phyloP scores from a whole-genome alignment of 2,329 filamentous ascomycete genomes.

The Volutella citrinella region DNA sequence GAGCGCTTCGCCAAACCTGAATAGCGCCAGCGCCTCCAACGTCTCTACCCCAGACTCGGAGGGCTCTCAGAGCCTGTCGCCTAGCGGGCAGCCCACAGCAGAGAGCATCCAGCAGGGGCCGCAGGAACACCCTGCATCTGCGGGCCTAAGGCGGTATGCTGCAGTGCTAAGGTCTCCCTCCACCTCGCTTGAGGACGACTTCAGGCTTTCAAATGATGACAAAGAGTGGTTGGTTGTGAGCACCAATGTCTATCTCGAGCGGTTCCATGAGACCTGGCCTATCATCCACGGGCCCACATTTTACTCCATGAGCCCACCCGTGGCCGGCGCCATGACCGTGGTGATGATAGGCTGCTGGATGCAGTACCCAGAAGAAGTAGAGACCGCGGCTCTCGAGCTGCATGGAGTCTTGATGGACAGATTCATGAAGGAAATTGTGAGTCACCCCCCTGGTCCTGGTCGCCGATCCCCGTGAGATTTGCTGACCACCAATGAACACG shows the following conservation, averaged over 20 bases:
- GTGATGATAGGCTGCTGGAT: slow-evolving; percentile 40
- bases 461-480: too few relatives aligned
- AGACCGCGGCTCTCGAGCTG: slow-evolving; percentile 25
- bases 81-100: too few relatives aligned
- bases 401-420: slow-evolving; percentile 30
- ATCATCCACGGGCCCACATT: slow-evolving; percentile 37
- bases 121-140: slow-evolving; percentile 8
- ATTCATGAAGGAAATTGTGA: slow-evolving; percentile 28
- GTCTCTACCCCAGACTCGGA: neutral
- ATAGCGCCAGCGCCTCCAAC: slow-evolving; percentile 1
- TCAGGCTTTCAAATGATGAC: slow-evolving; percentile 6
- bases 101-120: slow-evolving; percentile 1
- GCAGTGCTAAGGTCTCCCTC: slow-evolving; percentile 6
- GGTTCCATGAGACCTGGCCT: slow-evolving; percentile 41
- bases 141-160: slow-evolving; percentile 9
- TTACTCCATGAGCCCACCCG: slow-evolving; percentile 26
- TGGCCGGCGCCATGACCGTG: slow-evolving; percentile 26
- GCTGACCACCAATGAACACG: too few relatives aligned
- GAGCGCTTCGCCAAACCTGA: neutral
- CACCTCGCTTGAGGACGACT: slow-evolving; percentile 10
- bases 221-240: slow-evolving; percentile 15
- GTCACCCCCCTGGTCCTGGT: too few relatives aligned
- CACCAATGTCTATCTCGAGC: slow-evolving; percentile 33
- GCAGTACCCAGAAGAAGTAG: slow-evolving; percentile 23
- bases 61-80: too few relatives aligned